Conservation (phyloP, 495 filamentous ascomycete species). For the Rhizodiscina lignyota region DNA sequence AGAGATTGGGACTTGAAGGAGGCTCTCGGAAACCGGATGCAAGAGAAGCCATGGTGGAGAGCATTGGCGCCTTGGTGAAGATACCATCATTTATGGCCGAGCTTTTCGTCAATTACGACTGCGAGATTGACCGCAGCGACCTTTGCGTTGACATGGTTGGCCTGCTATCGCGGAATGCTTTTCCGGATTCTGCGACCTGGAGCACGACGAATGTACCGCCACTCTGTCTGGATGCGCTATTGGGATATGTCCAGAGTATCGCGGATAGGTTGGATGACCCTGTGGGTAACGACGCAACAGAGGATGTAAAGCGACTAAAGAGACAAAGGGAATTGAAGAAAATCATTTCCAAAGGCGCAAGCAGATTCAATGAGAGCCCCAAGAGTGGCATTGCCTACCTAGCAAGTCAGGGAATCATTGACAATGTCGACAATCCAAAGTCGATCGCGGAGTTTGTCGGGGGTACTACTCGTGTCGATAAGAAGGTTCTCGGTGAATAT, state of each 20-base stretch:
- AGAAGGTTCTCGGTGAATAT: constrained; percentile 80
- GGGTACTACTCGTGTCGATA: constrained; percentile 73
- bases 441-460: constrained; percentile 68
- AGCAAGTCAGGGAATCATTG: constrained; percentile 66
- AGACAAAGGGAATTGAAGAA: constrained; percentile 65
- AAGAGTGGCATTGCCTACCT: constrained; percentile 82
- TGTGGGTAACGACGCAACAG: constrained; percentile 47
- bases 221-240: constrained; percentile 77
- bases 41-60: constrained; percentile 97
- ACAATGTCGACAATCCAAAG: constrained; percentile 50
- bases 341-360: constrained; percentile 70
- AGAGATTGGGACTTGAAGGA: constrained; percentile 86
- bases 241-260: constrained; percentile 82
- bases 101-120: constrained; percentile 96
- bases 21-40: constrained; percentile 84
- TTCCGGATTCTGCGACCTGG: constrained; percentile 96
- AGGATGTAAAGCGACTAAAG: constrained; percentile 42
- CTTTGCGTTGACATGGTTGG: constrained; percentile 93
- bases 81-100: constrained; percentile 92
- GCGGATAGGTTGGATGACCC: constrained; percentile 68
- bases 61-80: constrained; percentile 72
- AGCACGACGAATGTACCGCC: constrained; percentile 97
- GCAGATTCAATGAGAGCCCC: constrained; percentile 89
- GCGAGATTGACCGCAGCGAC: constrained; percentile 80
- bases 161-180: constrained; percentile 78